Conservation (phyloP, 106 monocot genomes). For the Narthecium ossifragum region DNA sequence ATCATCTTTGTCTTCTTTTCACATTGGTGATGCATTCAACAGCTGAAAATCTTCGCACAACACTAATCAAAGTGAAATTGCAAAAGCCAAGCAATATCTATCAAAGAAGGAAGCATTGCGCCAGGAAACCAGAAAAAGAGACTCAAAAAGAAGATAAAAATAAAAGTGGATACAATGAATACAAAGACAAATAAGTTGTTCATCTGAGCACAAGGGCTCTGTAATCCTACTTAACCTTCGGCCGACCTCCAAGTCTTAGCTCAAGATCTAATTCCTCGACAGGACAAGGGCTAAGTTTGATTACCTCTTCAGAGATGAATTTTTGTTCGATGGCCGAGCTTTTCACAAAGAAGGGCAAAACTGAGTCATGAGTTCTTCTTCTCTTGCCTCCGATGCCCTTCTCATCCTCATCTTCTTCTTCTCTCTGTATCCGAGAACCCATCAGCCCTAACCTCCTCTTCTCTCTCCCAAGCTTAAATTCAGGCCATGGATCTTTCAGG, state of each 20-base stretch:
- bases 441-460: constrained; percentile 7
- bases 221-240: constrained; percentile 13
- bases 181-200: background rate
- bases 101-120: too few relatives aligned
- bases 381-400: background rate
- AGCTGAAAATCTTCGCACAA: too few relatives aligned
- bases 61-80: too few relatives aligned
- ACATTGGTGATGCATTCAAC: too few relatives aligned
- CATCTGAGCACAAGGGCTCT: background rate
- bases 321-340: background rate
- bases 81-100: too few relatives aligned
- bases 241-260: constrained; percentile 50
- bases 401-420: constrained; percentile 11
- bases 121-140: background rate
- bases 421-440: background rate
- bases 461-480: constrained; percentile 19
- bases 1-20: too few relatives aligned
- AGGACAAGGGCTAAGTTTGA: constrained; percentile 5
- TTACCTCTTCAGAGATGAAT: constrained; percentile 3
- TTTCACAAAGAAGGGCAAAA: background rate
- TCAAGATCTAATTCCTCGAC: constrained; percentile 61
- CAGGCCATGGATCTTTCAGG: constrained; percentile 1
- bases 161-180: constrained; percentile 3
- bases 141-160: background rate
- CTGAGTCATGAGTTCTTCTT: background rate